Evolutionary conservation across 345 rosid species (phyloP), one percentile per base, ranked within the genome.

Genomic region (Cardamine resedifolia): DNA sequence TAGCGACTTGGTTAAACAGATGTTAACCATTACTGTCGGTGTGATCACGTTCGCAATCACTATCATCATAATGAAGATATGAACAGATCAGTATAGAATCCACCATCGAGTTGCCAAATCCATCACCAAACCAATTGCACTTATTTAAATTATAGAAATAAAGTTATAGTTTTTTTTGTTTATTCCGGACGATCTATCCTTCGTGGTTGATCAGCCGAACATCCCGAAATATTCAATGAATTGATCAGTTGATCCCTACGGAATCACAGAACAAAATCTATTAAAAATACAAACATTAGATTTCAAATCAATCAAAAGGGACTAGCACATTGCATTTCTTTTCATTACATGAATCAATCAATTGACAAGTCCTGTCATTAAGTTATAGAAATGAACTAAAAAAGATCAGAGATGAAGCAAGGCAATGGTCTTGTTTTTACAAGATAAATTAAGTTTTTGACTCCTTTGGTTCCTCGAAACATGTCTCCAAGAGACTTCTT

Each of bases 361-460:
- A 70, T 48, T 18, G 11, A 61, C 10, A 39, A 28, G 45, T 41
- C 52, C 53, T 30, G 30, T 52, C 15, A 44, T 44, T 43, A 6
- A 62, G 63, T 72, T 52, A 39, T 72, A 20, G 51, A 51, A 30
- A 62, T 10, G 10, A 39, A 51, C 12, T 3, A 28, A 19, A 38
- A 21, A 62, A n/a, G 6, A 50, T 74, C 64, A 76, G 27, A 91
- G 87, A 83, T 90, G 88, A 31, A 91, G 81, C 76, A 88, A 82
- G 1, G 96, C 93, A 82, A 91, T 58, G 63, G 91, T 80, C 81
- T 91, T 91, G 33, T 91, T 89, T 80, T 83, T 78, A 84, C 97
- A 88, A 6, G 97, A 83, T 47, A 92, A 85, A 77, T 91, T 89
- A 47, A 95, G 85, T 77, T 86, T 85, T 59, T 85, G 90, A 66